Percentiles rank a stretch among this genome's conserved stretches.
These are phyloP conservation scores for Tylopilus balloui DNA, from an alignment of 768 basidiomycete species.

Conservation along the genomic window DNA sequence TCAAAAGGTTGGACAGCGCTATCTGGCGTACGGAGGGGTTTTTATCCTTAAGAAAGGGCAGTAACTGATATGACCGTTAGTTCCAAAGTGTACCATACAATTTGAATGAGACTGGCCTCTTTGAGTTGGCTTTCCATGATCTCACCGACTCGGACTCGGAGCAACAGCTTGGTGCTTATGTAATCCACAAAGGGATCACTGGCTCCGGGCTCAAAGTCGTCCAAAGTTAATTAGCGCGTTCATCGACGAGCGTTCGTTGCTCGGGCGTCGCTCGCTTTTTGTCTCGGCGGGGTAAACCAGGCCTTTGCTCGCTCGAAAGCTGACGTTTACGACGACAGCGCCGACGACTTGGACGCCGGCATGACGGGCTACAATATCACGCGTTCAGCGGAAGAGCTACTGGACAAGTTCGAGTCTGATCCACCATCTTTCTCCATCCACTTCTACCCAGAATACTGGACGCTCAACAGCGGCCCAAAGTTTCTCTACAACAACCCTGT, in stretches of 20 bases:
- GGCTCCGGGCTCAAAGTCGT: background rate
- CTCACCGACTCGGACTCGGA: too few relatives aligned
- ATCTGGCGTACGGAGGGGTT: constrained; percentile 87
- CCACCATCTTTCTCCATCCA: constrained; percentile 78
- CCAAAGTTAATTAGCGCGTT: constrained; percentile 20
- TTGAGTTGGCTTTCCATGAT: constrained; percentile 37
- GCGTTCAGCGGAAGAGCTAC: constrained; percentile 55
- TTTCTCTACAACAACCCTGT: constrained; percentile 77
- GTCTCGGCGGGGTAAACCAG: too few relatives aligned
- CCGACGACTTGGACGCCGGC: constrained; percentile 16
- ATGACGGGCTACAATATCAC: constrained; percentile 77
- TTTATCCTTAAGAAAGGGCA: constrained; percentile 79
- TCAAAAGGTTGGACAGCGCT: constrained; percentile 78
- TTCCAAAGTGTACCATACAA: background rate
- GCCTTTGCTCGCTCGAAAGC: background rate
- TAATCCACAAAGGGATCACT: constrained; percentile 10
- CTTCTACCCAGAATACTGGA: constrained; percentile 77
- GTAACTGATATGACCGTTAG: constrained; percentile 47
- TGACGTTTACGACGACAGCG: constrained; percentile 5
- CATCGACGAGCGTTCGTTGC: constrained; percentile 4
- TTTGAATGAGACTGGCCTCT: constrained; percentile 31
- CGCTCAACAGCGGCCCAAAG: constrained; percentile 75
- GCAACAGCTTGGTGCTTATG: constrained; percentile 14
- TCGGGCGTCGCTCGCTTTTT: background rate
- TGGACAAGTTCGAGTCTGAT: constrained; percentile 50